Conservation (phyloP, 805 yeast genomes). For the Yarrowia divulgata region DNA sequence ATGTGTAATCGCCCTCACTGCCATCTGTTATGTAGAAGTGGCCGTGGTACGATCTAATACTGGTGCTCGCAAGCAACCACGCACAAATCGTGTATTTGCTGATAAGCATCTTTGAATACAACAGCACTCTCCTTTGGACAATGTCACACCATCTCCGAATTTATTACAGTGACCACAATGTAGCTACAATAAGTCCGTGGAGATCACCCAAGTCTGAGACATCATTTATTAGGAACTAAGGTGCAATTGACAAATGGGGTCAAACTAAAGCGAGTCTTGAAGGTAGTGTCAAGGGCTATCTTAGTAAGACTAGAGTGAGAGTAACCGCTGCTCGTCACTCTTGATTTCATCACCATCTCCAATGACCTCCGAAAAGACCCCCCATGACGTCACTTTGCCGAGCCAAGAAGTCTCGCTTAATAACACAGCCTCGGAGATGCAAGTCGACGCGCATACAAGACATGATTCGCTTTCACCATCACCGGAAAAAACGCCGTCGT, state of each 20-base stretch:
- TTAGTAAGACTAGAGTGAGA: not conserved
- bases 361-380: not conserved
- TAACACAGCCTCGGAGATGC: slow-evolving; percentile 22
- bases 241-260: slow-evolving; percentile 1
- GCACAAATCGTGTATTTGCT: no score
- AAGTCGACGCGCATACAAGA: slow-evolving; percentile 9
- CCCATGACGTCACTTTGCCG: slow-evolving; percentile 9
- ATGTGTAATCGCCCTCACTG: no score
- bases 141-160: no score
- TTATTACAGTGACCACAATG: no score
- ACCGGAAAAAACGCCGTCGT: not conserved
- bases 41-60: no score
- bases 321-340: not conserved
- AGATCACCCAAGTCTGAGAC: no score
- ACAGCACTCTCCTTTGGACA: no score
- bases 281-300: not conserved
- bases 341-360: not conserved
- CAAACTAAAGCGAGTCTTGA: not conserved
- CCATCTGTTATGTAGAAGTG: no score
- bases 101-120: no score
- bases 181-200: no score
- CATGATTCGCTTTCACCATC: not conserved
- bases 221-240: not conserved
- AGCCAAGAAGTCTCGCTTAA: slow-evolving; percentile 16
- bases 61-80: no score